Conservation (phyloP, 768 basidiomycete species). For the Mycena polygramma region DNA sequence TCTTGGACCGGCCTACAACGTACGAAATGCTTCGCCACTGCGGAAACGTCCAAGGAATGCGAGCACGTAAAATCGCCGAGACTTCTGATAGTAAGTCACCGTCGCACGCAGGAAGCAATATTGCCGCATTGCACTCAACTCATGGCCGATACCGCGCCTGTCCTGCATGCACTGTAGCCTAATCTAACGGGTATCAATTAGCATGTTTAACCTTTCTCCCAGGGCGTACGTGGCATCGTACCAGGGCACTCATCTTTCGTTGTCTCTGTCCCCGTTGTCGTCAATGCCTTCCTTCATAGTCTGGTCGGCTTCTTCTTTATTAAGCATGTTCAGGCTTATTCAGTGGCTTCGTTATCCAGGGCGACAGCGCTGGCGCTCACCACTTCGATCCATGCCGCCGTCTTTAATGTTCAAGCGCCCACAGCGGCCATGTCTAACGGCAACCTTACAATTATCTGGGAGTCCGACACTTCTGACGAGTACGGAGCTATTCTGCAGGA, state of each 20-base stretch:
- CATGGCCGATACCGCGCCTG: not conserved
- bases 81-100: too few species aligned
- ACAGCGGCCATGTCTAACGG: not conserved
- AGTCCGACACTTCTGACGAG: not conserved
- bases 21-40: too few species aligned
- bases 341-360: not conserved
- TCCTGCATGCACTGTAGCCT: not conserved
- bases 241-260: not conserved
- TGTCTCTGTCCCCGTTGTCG: too few species aligned
- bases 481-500: too few species aligned
- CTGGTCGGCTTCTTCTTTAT: not conserved
- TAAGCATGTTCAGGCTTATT: not conserved
- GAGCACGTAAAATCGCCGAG: too few species aligned
- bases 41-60: too few species aligned
- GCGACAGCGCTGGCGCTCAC: not conserved
- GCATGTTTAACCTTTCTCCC: slow-evolving; percentile 4
- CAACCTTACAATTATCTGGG: slow-evolving; percentile 7
- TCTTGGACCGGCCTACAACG: too few species aligned
- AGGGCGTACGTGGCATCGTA: not conserved
- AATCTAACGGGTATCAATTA: not conserved
- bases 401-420: not conserved
- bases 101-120: too few species aligned
- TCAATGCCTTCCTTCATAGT: not conserved
- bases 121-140: not conserved
- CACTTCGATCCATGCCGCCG: not conserved